Base-by-base conservation (phyloP, 768 basidiomycete genomes). In the Leucosporidium yakuticum region DNA sequence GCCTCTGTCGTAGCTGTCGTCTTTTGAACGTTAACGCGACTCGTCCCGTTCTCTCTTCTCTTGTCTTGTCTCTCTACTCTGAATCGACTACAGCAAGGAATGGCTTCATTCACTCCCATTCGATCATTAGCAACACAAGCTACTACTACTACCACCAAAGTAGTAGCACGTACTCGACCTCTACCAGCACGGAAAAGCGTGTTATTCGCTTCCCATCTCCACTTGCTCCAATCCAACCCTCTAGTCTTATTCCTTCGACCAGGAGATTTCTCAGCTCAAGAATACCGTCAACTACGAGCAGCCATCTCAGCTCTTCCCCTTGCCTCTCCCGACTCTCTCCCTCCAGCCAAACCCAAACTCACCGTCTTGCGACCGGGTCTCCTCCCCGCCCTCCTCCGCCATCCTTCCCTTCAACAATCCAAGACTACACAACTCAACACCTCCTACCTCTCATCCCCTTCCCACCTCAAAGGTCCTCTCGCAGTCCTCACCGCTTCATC, bases 171-270 rank as follows among this genome's bases (percentile, higher is more conserved):
- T 2, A 66, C 86, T 0, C 88, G 92, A 53, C 82, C 84, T 67
- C 93, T 91, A 77, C 83, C 83, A 60, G 84, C 85, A 76, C 88
- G 89, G 77, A 96, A 94, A 78, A 82, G 85, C 2, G 86, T 85
- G 79, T 86, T 91, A 77, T 90, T 87, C 80, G 83, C 85, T 80
- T 86, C 88, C 79, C 93, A 93, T 82, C 81, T 83, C 65, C 83
- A 83, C 75, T 84, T 95, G 70, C 83, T 95, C 75, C 78, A 83
- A 76, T 74, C 79, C 27, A 44, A 44, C 39, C 8, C 11, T 44
- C 17, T 44, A 15, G 39, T 92, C 77, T 81, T 96, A 71, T 83
- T 95, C 79, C 85, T 95, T 68, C 83, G 86, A 61, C 90, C 91
- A 78, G 82, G 84, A 69, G 87, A 89, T 70, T 88, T 94, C 76